Percentiles rank a stretch among this genome's conserved stretches.
phyloP scores from a whole-genome alignment of 208 protist genomes.

The Trypanosomatidae sp. region DNA sequence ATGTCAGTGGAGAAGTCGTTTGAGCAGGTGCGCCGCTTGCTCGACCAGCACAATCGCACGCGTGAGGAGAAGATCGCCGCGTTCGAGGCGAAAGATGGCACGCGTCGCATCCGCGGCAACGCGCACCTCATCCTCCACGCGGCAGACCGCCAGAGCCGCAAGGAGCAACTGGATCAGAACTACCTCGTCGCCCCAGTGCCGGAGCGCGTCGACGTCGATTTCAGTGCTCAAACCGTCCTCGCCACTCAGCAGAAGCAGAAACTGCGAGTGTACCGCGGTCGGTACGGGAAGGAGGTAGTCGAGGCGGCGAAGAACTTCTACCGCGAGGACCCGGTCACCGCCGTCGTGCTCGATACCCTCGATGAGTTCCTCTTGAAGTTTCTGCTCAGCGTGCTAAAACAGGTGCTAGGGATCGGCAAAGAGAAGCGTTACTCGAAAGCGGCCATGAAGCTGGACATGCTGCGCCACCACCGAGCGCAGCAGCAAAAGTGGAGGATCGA shows the following conservation, averaged over 20 bases:
- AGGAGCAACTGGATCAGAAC: slow-evolving; percentile 70
- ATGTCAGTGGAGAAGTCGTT: slow-evolving; percentile 79
- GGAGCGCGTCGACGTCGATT: slow-evolving; percentile 87
- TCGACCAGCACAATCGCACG: slow-evolving; percentile 72
- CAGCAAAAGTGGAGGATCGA: slow-evolving; percentile 8
- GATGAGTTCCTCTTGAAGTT: slow-evolving; percentile 90
- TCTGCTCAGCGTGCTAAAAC: slow-evolving; percentile 83
- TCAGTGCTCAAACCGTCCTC: slow-evolving; percentile 83
- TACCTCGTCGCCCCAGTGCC: slow-evolving; percentile 72
- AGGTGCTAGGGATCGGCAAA: slow-evolving; percentile 86
- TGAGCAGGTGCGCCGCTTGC: slow-evolving; percentile 50
- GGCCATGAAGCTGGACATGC: slow-evolving; percentile 68
- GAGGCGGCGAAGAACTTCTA: slow-evolving; percentile 87
- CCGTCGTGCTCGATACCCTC: slow-evolving; percentile 86
- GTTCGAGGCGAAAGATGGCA: slow-evolving; percentile 90
- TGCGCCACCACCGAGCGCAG: slow-evolving; percentile 47
- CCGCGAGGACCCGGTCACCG: slow-evolving; percentile 80
- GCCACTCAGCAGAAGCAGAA: slow-evolving; percentile 92
- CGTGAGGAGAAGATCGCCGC: slow-evolving; percentile 78
- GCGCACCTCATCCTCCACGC: slow-evolving; percentile 64
- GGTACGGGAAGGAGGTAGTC: slow-evolving; percentile 73
- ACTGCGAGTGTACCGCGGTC: slow-evolving; percentile 80
- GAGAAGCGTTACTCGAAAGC: slow-evolving; percentile 66
- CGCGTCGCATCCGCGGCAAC: slow-evolving; percentile 82
- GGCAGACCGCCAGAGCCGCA: slow-evolving; percentile 40